These are phyloP conservation scores for Linanthus parryae DNA, from an alignment of 148 eudicot genomes.

Conservation along the genomic window DNA sequence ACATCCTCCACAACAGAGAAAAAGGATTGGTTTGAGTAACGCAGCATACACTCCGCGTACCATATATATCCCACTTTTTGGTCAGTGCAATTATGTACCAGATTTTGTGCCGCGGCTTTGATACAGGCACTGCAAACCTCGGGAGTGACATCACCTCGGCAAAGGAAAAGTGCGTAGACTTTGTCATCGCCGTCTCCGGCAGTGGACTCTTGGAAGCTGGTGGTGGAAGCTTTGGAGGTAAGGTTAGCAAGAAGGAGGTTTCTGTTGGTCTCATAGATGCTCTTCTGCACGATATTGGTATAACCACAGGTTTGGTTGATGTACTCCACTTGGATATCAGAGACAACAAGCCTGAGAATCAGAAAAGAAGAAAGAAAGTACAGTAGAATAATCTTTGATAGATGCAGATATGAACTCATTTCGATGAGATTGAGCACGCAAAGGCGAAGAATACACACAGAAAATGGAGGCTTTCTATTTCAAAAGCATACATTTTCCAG, in stretches of 20 bases:
- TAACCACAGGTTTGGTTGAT: too few relatives aligned
- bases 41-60: constrained; percentile 16
- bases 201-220: constrained; percentile 10
- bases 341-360: too few relatives aligned
- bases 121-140: constrained; percentile 19
- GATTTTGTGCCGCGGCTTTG: constrained; percentile 7
- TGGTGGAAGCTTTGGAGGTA: constrained; percentile 6
- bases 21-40: constrained; percentile 16
- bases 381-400: too few relatives aligned
- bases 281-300: too few relatives aligned
- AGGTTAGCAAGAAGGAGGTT: background rate
- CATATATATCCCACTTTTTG: constrained; percentile 5
- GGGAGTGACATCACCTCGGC: constrained; percentile 15
- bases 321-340: too few relatives aligned
- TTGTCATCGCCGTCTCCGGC: background rate
- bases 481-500: too few relatives aligned
- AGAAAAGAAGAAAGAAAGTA: too few relatives aligned
- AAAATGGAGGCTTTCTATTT: too few relatives aligned
- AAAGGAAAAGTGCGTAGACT: constrained; percentile 1
- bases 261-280: constrained; percentile 9
- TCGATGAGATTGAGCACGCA: too few relatives aligned
- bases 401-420: too few relatives aligned
- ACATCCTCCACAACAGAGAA: constrained; percentile 12
- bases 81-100: background rate
- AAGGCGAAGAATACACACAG: too few relatives aligned